Conservation (phyloP, 2,329 filamentous ascomycete genomes). For the Bisporella sp. region DNA sequence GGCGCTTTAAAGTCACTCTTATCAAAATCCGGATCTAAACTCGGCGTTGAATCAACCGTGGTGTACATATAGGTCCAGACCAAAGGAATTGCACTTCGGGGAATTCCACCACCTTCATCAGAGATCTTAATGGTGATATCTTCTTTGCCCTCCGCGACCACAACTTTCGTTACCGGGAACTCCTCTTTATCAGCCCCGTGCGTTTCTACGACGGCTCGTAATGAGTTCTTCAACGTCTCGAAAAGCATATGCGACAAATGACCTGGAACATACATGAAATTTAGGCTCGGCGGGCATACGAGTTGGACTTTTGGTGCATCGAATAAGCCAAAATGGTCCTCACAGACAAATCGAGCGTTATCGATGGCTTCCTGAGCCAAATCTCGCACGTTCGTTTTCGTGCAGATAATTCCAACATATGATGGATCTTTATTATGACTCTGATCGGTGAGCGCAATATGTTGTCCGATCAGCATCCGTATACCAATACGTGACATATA, state of each 20-base stretch:
- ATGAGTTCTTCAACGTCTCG: conserved; percentile 96
- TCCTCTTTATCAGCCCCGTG: conserved; percentile 93
- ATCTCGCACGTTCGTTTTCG: conserved; percentile 93
- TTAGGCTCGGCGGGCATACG: conserved; percentile 85
- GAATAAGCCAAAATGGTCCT: conserved; percentile 96
- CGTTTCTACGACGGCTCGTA: conserved; percentile 91
- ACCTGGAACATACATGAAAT: conserved; percentile 99
- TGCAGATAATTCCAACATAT: conserved; percentile 98
- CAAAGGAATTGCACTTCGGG: conserved; percentile 83
- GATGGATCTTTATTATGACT: conserved; percentile 81
- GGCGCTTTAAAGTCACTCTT: conserved; percentile 99
- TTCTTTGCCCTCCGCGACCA: conserved; percentile 94
- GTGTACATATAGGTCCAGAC: conserved; percentile 99
- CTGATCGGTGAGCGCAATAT: conserved; percentile 94
- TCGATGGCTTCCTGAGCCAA: conserved; percentile 96
- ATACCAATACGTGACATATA: conserved; percentile 99
- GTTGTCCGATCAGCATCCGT: conserved; percentile 97
- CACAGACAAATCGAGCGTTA: conserved; percentile 97
- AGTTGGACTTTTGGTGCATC: conserved; percentile 95
- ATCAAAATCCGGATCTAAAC: conserved; percentile 93
- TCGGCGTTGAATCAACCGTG: conserved; percentile 92
- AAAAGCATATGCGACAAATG: conserved; percentile 99
- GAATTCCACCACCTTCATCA: conserved; percentile 94
- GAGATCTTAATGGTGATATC: conserved; percentile 99
- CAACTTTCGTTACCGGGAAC: conserved; percentile 94